Evolutionary conservation across 2,329 filamentous ascomycete species (phyloP).

Genomic region (Ploettnerulaceae sp.): DNA sequence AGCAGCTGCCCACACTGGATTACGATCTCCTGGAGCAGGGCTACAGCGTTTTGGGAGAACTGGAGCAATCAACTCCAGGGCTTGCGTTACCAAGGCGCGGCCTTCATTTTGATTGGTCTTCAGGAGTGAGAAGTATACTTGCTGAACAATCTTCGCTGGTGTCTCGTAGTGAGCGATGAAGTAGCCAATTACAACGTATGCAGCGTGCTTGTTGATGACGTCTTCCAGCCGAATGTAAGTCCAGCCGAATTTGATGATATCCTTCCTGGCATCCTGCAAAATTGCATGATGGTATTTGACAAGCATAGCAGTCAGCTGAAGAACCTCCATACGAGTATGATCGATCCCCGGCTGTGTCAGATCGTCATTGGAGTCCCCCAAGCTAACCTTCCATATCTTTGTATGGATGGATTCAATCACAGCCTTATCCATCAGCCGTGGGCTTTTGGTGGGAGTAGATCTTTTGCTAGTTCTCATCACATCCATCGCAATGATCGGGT

Average conservation of each 20-base stretch:
- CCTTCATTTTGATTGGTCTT: slow-evolving; percentile 95
- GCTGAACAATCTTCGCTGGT: slow-evolving; percentile 88
- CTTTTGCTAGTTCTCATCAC: slow-evolving; percentile 74
- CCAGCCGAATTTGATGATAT: slow-evolving; percentile 99
- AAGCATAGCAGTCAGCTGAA: slow-evolving; percentile 90
- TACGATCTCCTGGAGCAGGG: slow-evolving; percentile 60
- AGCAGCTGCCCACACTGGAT: slow-evolving; percentile 83
- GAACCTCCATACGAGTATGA: slow-evolving; percentile 90
- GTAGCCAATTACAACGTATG: slow-evolving; percentile 94
- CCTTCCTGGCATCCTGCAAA: slow-evolving; percentile 87
- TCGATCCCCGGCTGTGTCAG: slow-evolving; percentile 81
- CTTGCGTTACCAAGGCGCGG: slow-evolving; percentile 85
- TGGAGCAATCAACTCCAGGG: slow-evolving; percentile 89
- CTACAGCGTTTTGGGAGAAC: slow-evolving; percentile 82
- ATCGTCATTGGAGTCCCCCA: slow-evolving; percentile 78
- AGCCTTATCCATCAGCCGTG: slow-evolving; percentile 74
- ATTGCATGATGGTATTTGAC: slow-evolving; percentile 91
- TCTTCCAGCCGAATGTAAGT: slow-evolving; percentile 98
- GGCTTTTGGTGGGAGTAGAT: slow-evolving; percentile 51
- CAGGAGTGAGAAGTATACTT: slow-evolving; percentile 88
- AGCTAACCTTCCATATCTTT: slow-evolving; percentile 89
- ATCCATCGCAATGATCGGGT: slow-evolving; percentile 95
- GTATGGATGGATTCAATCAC: slow-evolving; percentile 88
- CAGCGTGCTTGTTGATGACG: slow-evolving; percentile 97
- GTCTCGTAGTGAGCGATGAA: slow-evolving; percentile 98